Base-by-base conservation (phyloP, 2,329 filamentous ascomycete species). In the Ceratocystis cubensis region DNA sequence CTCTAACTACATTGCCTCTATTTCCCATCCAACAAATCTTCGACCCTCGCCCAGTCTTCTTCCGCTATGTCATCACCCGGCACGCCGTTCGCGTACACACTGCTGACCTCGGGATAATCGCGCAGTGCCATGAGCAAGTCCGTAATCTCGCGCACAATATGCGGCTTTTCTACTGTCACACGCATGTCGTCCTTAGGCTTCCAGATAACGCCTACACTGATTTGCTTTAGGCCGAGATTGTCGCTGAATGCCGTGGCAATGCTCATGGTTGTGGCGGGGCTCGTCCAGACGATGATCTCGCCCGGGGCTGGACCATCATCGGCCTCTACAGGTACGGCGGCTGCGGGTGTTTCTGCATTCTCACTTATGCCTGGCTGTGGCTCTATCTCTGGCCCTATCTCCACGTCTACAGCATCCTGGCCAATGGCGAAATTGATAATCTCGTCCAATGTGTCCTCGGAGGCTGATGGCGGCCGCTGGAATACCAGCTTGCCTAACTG, bases 401-500 rank as follows among this genome's bases (percentile, higher is more conserved):
- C 69, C 13, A 69, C 63, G 48, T 70, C 69, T 1, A 69, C 28
- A 10, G 57, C 67, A 30, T 69, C 67, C 41, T 65, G 62, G 8
- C 61, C 15, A 30, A 69, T 66, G 17, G 65, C 65, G 8, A 64
- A 63, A 8, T 61, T 63, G 25, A 70, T 46, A 25, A 70, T 64
- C 1, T 67, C 61, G n/a, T 70, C 68, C 10, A 68, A 33, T 17
- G n/a, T 20, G 13, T 59, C 61, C 37, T 64, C 64, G 20, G 13
- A 33, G n/a, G 53, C 64, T 8, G 37, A 33, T 2, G 20, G 28
- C 5, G 67, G 64, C n/a, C 46, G 78, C 72, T 85, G 84, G 72
- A 96, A 86, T 2, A 87, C 79, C 33, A 91, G 81, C 64, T 86
- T 82, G 1, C 94, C 94, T 68, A 87, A 87, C 72, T 88, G 88